Percentiles rank a stretch among this genome's conserved stretches.
Evolutionary conservation across 2,329 filamentous ascomycete species (phyloP).

Genomic region (Ceratocystis cacaofunesta): DNA sequence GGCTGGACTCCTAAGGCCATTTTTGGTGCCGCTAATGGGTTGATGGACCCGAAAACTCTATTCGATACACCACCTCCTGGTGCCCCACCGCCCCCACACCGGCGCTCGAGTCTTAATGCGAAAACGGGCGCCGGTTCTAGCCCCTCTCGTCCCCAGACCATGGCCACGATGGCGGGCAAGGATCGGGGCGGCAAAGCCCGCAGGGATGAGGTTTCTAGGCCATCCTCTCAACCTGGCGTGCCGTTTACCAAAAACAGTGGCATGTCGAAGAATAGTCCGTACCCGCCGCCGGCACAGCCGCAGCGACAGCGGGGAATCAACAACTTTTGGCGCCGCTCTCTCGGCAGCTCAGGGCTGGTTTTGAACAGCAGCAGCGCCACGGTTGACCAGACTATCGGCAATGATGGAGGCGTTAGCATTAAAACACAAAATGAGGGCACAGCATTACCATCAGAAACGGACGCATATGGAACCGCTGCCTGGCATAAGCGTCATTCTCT

Average conservation of each 20-base stretch:
- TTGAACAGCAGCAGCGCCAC: constrained; percentile 18
- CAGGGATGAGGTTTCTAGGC: constrained; percentile 10
- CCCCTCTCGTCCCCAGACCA: constrained; percentile 7
- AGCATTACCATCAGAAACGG: constrained; percentile 17
- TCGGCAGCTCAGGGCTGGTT: constrained; percentile 24
- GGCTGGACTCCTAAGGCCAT: constrained; percentile 36
- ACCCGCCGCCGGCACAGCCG: constrained; percentile 13
- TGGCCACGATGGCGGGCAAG: constrained; percentile 11
- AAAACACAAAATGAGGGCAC: constrained; percentile 16
- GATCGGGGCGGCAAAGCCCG: constrained; percentile 9
- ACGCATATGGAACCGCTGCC: constrained; percentile 27
- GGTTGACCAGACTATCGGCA: constrained; percentile 14
- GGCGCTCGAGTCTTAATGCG: constrained; percentile 39
- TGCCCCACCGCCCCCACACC: constrained; percentile 35
- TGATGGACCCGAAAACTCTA: constrained; percentile 21
- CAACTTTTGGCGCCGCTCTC: constrained; percentile 36
- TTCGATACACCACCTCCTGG: constrained; percentile 22
- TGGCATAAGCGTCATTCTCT: constrained; percentile 26
- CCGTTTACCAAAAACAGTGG: constrained; percentile 2
- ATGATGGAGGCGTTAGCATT: constrained; percentile 12
- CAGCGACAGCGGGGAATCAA: constrained; percentile 29
- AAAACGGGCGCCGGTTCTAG: constrained; percentile 25
- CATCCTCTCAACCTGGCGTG: constrained; percentile 12
- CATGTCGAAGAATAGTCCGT: constrained; percentile 13
- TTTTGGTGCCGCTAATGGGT: constrained; percentile 27